Evolutionary conservation across 768 basidiomycete species (phyloP).

Genomic region (Suillus plorans): DNA sequence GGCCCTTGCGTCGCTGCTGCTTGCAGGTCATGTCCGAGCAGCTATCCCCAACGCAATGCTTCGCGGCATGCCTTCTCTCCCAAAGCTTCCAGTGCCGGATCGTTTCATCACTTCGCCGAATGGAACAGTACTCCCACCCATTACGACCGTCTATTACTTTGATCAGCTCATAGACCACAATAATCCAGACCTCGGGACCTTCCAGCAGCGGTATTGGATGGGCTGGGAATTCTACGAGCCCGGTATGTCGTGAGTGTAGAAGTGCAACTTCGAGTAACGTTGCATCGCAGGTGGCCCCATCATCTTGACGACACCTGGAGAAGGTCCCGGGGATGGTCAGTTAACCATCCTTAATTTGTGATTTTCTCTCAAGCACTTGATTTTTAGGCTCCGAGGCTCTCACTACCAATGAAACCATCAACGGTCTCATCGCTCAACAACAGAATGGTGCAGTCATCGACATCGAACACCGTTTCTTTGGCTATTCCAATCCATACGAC

Average conservation of each 20-base stretch:
- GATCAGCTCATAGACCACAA: conserved; percentile 43
- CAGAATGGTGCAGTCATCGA: conserved; percentile 62
- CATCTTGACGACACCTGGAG: conserved; percentile 55
- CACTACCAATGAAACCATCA: conserved; percentile 62
- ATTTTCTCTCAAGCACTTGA: background rate
- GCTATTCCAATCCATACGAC: conserved; percentile 65
- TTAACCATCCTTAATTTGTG: background rate
- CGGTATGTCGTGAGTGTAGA: conserved; percentile 29
- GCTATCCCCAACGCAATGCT: conserved; percentile 20
- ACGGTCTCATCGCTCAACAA: conserved; percentile 64
- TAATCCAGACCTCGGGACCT: conserved; percentile 62
- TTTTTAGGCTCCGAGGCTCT: conserved; percentile 40
- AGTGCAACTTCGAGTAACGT: background rate
- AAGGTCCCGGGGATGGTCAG: conserved; percentile 49
- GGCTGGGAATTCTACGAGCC: conserved; percentile 64
- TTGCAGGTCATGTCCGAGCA: conserved; percentile 7
- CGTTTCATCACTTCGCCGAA: conserved; percentile 17
- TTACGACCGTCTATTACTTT: conserved; percentile 30
- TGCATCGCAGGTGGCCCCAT: conserved; percentile 26
- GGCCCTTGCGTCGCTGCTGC: background rate
- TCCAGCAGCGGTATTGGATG: conserved; percentile 74
- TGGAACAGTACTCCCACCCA: conserved; percentile 26
- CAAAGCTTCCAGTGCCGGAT: conserved; percentile 13
- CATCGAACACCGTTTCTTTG: conserved; percentile 75
- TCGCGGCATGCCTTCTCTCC: conserved; percentile 17